Percentiles rank a stretch among this genome's conserved stretches.
Evolutionary conservation across 2,329 filamentous ascomycete species (phyloP).

Genomic region (Aciculosporium take): DNA sequence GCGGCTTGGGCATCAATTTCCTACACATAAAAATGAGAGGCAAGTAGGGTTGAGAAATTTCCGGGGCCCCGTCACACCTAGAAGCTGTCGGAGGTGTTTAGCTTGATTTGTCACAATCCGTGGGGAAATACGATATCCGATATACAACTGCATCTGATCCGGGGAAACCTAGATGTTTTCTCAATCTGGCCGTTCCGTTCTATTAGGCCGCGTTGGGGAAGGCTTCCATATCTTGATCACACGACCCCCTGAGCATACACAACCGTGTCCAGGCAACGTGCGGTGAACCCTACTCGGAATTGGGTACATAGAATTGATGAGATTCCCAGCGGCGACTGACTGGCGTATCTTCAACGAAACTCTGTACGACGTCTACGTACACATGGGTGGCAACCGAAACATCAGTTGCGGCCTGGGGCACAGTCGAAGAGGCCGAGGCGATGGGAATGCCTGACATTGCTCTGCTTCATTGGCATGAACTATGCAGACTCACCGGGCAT

Average conservation of each 20-base stretch:
- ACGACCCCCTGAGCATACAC: background rate
- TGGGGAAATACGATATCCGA: background rate
- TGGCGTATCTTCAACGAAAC: background rate
- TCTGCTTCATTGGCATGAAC: background rate
- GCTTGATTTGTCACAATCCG: background rate
- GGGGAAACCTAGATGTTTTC: background rate
- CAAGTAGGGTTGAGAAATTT: background rate
- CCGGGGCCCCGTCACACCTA: background rate
- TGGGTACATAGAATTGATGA: background rate
- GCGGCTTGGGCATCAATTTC: background rate
- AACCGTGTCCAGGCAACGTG: background rate
- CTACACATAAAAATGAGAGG: background rate
- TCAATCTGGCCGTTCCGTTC: background rate
- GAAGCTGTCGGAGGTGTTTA: background rate
- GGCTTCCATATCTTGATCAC: background rate
- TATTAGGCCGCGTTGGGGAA: background rate
- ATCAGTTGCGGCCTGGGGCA: too few species aligned
- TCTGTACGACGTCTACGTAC: background rate
- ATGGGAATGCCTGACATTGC: background rate
- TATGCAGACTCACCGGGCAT: background rate
- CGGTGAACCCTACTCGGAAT: background rate
- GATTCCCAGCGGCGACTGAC: background rate
- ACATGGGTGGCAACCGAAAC: background rate
- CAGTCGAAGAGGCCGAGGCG: background rate
- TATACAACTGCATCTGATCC: background rate